Base-by-base conservation (phyloP, 345 rosid genomes). In the Eucalyptus pauciflora region DNA sequence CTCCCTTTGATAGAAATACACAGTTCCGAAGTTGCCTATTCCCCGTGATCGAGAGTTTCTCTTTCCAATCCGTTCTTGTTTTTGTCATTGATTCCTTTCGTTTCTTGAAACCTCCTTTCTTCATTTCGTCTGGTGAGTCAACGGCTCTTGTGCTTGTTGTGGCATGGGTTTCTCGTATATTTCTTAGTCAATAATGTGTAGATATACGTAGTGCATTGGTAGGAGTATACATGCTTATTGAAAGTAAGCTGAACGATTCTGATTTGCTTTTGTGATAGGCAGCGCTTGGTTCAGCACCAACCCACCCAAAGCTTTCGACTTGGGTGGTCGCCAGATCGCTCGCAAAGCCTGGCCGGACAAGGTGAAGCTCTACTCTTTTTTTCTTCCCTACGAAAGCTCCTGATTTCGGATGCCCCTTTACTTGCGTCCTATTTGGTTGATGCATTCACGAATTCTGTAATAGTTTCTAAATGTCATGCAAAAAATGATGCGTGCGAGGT, bases 311-410 rank as follows among this genome's bases (percentile, higher is more conserved):
- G 94, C 93, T 50, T 91, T 93, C 86, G 93, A 93, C 90, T 88
- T 93, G 89, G 91, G 93, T 12, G 94, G 93, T 37, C 93, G 92
- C 49, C 91, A 88, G 91, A 93, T 93, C 83, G 94, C 93, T 88
- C 93, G 93, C 25, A 56, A 93, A 48, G 92, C 87, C 46, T 93
- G 93, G 93, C 92, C 90, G 56, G 94, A 93, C 60, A 89, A 90
- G 94, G 94, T 91, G 51, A 37, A 41, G 25, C 6, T 41, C 9
- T 60, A 8, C 33, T 37, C 22, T 87, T 0, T 45, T 85, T 45
- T 7, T 52, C 43, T 86, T 27, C 13, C 29, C 33, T 50, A 5
- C 2, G 60, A 22, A 8, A 54, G 60, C 25, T 54, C 60, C 11
- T 16, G 45, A 3, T 76, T 13, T 76, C 2, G 11, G 46, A 27